Percentiles rank a stretch among this genome's conserved stretches.
Conservation (phyloP, 2,329 filamentous ascomycete genomes). For the Fusarium falciforme region DNA sequence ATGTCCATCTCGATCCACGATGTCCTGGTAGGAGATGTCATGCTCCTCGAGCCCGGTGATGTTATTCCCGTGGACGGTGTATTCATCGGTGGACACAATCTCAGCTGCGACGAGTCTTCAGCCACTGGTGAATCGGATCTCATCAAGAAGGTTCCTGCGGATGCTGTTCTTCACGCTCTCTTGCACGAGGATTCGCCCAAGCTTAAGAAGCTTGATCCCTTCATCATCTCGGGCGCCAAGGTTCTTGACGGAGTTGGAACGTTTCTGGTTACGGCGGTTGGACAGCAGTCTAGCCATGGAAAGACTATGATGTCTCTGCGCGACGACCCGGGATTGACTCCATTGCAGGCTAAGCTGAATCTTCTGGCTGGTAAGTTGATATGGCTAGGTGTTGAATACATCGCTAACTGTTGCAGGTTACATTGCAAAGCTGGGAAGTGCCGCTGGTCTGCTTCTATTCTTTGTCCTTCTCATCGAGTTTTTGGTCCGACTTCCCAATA, state of each 20-base stretch:
- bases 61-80: slow-evolving; percentile 77
- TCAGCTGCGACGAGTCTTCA: slow-evolving; percentile 77
- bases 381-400: not conserved
- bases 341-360: slow-evolving; percentile 64
- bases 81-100: slow-evolving; percentile 65
- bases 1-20: slow-evolving; percentile 73
- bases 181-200: slow-evolving; percentile 56
- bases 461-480: slow-evolving; percentile 84
- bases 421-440: slow-evolving; percentile 61
- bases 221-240: slow-evolving; percentile 68
- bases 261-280: slow-evolving; percentile 65
- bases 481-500: slow-evolving; percentile 68
- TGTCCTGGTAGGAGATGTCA: slow-evolving; percentile 75
- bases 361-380: slow-evolving; percentile 31
- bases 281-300: slow-evolving; percentile 63
- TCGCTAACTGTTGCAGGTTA: slow-evolving; percentile 16
- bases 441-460: slow-evolving; percentile 78
- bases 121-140: slow-evolving; percentile 79
- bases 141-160: slow-evolving; percentile 72
- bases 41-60: slow-evolving; percentile 76
- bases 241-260: slow-evolving; percentile 66
- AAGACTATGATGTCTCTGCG: slow-evolving; percentile 67
- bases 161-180: slow-evolving; percentile 68
- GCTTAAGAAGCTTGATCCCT: slow-evolving; percentile 68
- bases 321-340: slow-evolving; percentile 62